phyloP scores from a whole-genome alignment of 1,284 basidiomycete genomes.

The Marasmius fiardii region DNA sequence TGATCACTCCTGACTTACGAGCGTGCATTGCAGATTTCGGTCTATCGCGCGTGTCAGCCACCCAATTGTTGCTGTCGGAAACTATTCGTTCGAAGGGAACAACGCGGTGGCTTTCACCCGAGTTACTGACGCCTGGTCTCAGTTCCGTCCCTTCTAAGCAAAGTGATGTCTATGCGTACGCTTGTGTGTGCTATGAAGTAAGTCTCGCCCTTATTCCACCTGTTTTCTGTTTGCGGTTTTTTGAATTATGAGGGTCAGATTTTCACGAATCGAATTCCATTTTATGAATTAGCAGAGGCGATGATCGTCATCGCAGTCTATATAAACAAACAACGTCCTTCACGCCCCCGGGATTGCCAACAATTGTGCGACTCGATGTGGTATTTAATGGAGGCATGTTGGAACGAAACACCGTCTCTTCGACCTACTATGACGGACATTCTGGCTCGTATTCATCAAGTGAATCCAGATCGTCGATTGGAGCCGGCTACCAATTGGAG shows the following conservation, averaged over 20 bases:
- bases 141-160: neutral
- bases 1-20: no score
- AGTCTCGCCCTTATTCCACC: neutral
- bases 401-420: neutral
- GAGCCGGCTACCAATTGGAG: no score
- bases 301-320: neutral
- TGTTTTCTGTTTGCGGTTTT: neutral
- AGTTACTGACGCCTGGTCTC: neutral
- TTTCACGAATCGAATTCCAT: neutral
- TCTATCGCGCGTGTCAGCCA: no score
- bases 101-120: slow-evolving; percentile 1
- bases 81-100: no score
- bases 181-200: no score
- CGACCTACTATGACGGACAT: neutral
- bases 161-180: neutral
- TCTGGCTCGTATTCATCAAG: no score
- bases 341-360: neutral
- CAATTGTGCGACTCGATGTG: neutral
- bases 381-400: neutral
- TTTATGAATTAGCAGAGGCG: neutral
- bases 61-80: no score
- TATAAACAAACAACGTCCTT: neutral
- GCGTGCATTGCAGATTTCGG: no score
- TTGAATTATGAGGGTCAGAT: neutral
- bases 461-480: no score